These are phyloP conservation scores for Apium graveolens DNA, from an alignment of 129 eudicot species.

Conservation along the genomic window DNA sequence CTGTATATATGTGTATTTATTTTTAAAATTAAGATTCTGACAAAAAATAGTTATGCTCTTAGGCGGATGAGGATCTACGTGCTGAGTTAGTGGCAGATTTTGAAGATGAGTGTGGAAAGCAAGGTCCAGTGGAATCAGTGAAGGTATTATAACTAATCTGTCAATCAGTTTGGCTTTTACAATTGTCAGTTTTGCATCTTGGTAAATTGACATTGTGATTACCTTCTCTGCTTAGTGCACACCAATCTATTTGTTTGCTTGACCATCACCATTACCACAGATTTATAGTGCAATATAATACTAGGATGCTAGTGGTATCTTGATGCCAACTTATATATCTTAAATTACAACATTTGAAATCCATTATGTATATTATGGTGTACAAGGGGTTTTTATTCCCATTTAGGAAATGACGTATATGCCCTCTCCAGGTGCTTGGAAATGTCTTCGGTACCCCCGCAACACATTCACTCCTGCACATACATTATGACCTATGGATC, in stretches of 20 bases:
- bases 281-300: not conserved
- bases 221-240: not conserved
- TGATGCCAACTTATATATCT: not conserved
- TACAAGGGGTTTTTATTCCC: too few species aligned
- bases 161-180: not conserved
- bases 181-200: not conserved
- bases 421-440: too few species aligned
- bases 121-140: constrained; percentile 82
- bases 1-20: not conserved
- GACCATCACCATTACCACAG: not conserved
- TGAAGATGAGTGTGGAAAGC: constrained; percentile 74
- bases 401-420: too few species aligned
- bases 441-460: too few species aligned
- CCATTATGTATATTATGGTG: too few species aligned
- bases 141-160: constrained; percentile 34
- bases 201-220: not conserved
- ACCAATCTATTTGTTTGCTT: not conserved
- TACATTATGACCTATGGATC: too few species aligned
- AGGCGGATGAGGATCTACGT: constrained; percentile 68
- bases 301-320: not conserved
- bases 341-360: too few species aligned
- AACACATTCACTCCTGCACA: too few species aligned
- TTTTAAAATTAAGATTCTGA: not conserved
- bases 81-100: constrained; percentile 77
- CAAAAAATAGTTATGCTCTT: constrained; percentile 7